Evolutionary conservation across 768 basidiomycete species (phyloP).

Genomic region (Cystofilobasidium bisporidii): DNA sequence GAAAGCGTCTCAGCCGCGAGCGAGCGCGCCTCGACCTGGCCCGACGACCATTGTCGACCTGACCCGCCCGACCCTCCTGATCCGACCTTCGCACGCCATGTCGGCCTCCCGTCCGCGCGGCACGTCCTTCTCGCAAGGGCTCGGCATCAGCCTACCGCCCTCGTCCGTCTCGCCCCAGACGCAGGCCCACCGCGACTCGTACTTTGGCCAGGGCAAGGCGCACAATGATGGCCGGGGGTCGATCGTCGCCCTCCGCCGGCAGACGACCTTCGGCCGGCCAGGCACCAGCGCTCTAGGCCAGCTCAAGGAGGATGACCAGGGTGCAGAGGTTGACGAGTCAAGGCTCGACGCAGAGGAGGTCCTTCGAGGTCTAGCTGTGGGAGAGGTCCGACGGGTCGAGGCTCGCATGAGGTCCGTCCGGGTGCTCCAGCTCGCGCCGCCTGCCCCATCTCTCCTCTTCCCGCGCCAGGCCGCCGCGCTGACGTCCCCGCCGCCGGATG

Average conservation of each 20-base stretch:
- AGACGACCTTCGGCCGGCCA: background rate
- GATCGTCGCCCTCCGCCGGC: background rate
- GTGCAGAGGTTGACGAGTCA: background rate
- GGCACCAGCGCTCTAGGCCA: background rate
- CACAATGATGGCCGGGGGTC: background rate
- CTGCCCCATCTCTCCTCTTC: background rate
- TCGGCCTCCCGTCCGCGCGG: too few relatives aligned
- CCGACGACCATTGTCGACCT: too few relatives aligned
- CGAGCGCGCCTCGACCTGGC: too few relatives aligned
- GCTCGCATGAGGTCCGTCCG: constrained; percentile 18
- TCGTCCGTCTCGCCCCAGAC: background rate
- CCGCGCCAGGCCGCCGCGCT: too few relatives aligned
- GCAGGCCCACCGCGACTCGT: background rate
- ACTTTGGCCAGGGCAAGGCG: background rate
- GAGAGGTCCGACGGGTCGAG: constrained; percentile 25
- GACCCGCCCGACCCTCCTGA: too few relatives aligned
- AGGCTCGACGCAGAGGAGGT: constrained; percentile 23
- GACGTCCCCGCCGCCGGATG: too few relatives aligned
- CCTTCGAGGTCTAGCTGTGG: constrained; percentile 16
- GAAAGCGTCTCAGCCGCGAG: too few relatives aligned
- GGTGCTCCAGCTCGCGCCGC: too few relatives aligned
- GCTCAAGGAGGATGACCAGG: background rate
- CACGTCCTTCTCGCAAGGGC: background rate
- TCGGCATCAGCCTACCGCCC: background rate
- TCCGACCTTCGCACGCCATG: too few relatives aligned